A percentile compares a stretch with the other conserved stretches of the same genome.
Evolutionary conservation across 2,329 filamentous ascomycete genomes (phyloP).

Genomic region (Kalaharituber pfeilii): DNA sequence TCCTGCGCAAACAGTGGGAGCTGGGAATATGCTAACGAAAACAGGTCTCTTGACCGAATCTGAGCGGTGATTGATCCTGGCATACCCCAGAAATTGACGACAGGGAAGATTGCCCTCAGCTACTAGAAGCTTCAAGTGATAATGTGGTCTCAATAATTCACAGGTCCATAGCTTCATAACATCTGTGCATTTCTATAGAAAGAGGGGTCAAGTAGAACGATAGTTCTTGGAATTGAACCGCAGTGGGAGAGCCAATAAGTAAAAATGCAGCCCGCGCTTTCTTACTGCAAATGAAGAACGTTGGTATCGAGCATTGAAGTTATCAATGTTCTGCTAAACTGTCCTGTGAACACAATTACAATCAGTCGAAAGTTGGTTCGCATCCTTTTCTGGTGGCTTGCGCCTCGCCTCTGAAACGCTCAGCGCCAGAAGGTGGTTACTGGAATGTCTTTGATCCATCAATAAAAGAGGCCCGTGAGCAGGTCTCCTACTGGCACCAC

Average conservation of each 20-base stretch:
- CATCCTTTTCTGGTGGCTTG: neutral
- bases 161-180: no score
- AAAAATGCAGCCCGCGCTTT: neutral
- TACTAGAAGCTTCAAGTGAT: no score
- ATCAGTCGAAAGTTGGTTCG: neutral
- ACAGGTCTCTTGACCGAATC: no score
- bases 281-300: neutral
- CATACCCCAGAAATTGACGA: no score
- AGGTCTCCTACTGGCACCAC: neutral
- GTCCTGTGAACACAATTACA: neutral
- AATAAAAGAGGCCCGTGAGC: neutral
- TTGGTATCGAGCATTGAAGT: neutral
- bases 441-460: no score
- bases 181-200: no score
- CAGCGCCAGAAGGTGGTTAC: neutral
- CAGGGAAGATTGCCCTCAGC: no score
- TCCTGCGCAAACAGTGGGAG: no score
- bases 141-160: no score
- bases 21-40: no score
- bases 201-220: no score
- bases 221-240: neutral
- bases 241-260: neutral
- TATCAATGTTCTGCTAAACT: neutral
- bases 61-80: no score
- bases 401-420: neutral